A percentile compares a stretch with the other conserved stretches of the same genome.
Evolutionary conservation across 192 early-diverging fungal species (phyloP).

Genomic region (Umbelopsis sp.): DNA sequence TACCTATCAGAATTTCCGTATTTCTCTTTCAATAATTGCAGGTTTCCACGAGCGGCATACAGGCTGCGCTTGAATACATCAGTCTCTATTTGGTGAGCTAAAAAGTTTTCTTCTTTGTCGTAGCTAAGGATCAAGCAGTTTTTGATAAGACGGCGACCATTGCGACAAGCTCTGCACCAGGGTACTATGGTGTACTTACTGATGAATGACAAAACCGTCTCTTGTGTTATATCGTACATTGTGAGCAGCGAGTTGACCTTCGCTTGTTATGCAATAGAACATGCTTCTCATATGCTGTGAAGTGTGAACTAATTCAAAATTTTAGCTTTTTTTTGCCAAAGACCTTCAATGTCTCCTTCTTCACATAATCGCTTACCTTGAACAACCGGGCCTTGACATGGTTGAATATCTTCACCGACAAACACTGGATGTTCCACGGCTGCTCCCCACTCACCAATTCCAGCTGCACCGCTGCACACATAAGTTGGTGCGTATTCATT

Average conservation of each 20-base stretch:
- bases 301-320: not conserved
- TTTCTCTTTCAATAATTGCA: conserved; percentile 3
- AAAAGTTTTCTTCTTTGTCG: not conserved
- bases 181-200: not conserved
- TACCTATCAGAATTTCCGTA: not conserved
- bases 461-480: conserved; percentile 13
- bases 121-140: not conserved
- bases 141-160: not conserved
- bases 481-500: conserved; percentile 6
- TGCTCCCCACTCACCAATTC: conserved; percentile 29
- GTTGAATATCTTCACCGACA: conserved; percentile 16
- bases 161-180: too few relatives aligned
- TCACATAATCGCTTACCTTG: not conserved
- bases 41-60: not conserved
- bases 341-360: not conserved
- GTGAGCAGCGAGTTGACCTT: conserved; percentile 27
- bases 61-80: conserved; percentile 21
- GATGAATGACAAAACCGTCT: not conserved
- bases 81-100: conserved; percentile 23
- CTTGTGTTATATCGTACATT: conserved; percentile 18
- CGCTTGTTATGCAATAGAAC: conserved; percentile 26
- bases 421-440: not conserved
- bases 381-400: conserved; percentile 23
- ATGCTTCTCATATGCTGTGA: conserved; percentile 11
- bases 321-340: not conserved